Base-by-base conservation (phyloP, 129 eudicot species). In the Centella asiatica region DNA sequence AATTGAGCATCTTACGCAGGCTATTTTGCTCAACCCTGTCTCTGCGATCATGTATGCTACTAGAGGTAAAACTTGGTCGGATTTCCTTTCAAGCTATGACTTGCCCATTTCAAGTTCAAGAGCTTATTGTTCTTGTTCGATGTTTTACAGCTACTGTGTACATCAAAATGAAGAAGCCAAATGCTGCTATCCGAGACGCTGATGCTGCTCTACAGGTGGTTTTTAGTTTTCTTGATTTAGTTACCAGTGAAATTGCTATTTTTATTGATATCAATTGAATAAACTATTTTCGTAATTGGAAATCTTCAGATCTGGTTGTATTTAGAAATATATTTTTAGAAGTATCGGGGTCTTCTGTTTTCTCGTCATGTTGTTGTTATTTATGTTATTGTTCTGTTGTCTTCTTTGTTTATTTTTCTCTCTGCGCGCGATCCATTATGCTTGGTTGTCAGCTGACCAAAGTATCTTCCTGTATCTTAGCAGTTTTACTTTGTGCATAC, bases 101-200 rank as follows among this genome's bases (percentile, higher is more conserved):
- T 54, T 12, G 24, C 2, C 1, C 40, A 19, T 18, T 29, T 18
- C 31, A 54, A 5, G 3, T 19, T 4, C 36, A 22, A 20, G 18
- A 22, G 14, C 28, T 37, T 31, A 6, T 18, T 11, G 26, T 19
- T 5, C 3, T 44, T 25, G 42, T 36, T 37, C 66, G 46, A 45
- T 65, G 10, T 64, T 33, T 52, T 64, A 22, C 78, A 93, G 99
- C 99, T 68, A 74, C 71, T 66, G 95, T 85, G 4, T 88, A 76
- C 74, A 88, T 93, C 60, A 93, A 93, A 75, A 85, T 88, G 99
- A 93, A 88, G 85, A 93, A 93, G 60, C 99, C 99, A 20, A 93
- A 93, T 85, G 96, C 96, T 45, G 96, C 96, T 54, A 85, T 93
- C 68, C 84, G 96, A 19, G 99, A 93, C 77, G 95, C 99, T 39